These are phyloP conservation scores for Rhizopus arrhizus DNA, from an alignment of 371 early-diverging fungal species.

Conservation along the genomic window DNA sequence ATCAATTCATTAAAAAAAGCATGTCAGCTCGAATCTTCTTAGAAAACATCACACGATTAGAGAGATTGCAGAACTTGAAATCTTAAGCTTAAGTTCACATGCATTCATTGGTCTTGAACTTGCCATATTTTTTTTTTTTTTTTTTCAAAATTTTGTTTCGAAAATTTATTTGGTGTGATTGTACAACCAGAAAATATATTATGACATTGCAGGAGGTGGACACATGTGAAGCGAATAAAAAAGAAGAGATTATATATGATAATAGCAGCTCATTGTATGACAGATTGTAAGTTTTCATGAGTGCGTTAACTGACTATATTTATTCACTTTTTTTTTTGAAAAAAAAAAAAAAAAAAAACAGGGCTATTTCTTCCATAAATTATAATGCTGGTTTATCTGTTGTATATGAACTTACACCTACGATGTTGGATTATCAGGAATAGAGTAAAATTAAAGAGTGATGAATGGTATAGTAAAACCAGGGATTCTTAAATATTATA, in stretches of 20 bases:
- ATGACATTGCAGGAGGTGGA: conserved; percentile 18
- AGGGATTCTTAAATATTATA: conserved; percentile 14
- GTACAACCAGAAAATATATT: conserved; percentile 15
- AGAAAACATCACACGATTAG: too few species aligned
- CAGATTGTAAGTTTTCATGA: conserved; percentile 20
- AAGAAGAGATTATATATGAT: conserved; percentile 13
- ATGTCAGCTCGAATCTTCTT: too few species aligned
- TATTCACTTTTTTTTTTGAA: conserved; percentile 7
- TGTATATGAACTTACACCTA: conserved; percentile 6
- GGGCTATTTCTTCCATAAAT: conserved; percentile 9
- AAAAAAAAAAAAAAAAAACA: conserved; percentile 1
- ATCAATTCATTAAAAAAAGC: too few species aligned
- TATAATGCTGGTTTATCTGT: conserved; percentile 6
- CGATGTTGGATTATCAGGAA: conserved; percentile 12
- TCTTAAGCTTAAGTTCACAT: too few species aligned
- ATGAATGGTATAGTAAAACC: conserved; percentile 21
- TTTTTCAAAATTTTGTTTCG: too few species aligned
- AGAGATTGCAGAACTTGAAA: too few species aligned
- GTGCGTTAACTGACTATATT: conserved; percentile 7
- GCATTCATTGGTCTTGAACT: too few species aligned
- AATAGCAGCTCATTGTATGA: conserved; percentile 12
- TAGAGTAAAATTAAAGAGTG: conserved; percentile 16
- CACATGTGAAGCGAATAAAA: conserved; percentile 14
- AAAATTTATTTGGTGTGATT: too few species aligned
- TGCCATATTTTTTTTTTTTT: too few species aligned